Conservation (phyloP, 495 filamentous ascomycete genomes). For the Hyaloscypha bicolor region DNA sequence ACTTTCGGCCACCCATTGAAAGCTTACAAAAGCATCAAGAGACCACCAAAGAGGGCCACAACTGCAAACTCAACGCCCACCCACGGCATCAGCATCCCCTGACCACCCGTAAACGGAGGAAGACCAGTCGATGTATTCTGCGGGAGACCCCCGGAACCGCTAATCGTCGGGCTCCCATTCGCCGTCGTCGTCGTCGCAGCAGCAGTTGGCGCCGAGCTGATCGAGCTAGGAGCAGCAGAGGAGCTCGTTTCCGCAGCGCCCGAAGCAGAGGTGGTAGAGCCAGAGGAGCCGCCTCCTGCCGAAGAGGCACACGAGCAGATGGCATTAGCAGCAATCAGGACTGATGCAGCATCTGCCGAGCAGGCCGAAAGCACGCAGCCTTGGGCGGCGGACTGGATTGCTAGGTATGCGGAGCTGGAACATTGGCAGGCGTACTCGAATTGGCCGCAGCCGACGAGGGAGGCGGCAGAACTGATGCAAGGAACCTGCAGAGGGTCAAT, state of each 20-base stretch:
- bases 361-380: slow-evolving; percentile 12
- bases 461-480: slow-evolving; percentile 15
- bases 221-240: slow-evolving; percentile 12
- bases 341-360: neutral
- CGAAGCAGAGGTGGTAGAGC: slow-evolving; percentile 29
- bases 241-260: slow-evolving; percentile 11
- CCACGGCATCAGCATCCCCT: slow-evolving; percentile 2
- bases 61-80: slow-evolving; percentile 3
- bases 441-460: slow-evolving; percentile 5
- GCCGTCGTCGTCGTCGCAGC: slow-evolving; percentile 10
- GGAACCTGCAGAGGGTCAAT: neutral
- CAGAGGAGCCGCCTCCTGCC: slow-evolving; percentile 19
- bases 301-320: slow-evolving; percentile 16
- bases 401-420: slow-evolving; percentile 7
- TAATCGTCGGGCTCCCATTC: neutral
- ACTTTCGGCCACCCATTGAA: too few relatives aligned
- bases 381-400: slow-evolving; percentile 2
- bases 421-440: slow-evolving; percentile 22
- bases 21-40: slow-evolving; percentile 14
- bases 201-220: slow-evolving; percentile 14
- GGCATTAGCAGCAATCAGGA: slow-evolving; percentile 2
- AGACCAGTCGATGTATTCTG: neutral
- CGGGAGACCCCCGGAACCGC: neutral
- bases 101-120: neutral
- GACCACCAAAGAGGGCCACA: slow-evolving; percentile 8